Evolutionary conservation across 805 yeast genomes (phyloP).

Genomic region (Nakazawaea pomicola): DNA sequence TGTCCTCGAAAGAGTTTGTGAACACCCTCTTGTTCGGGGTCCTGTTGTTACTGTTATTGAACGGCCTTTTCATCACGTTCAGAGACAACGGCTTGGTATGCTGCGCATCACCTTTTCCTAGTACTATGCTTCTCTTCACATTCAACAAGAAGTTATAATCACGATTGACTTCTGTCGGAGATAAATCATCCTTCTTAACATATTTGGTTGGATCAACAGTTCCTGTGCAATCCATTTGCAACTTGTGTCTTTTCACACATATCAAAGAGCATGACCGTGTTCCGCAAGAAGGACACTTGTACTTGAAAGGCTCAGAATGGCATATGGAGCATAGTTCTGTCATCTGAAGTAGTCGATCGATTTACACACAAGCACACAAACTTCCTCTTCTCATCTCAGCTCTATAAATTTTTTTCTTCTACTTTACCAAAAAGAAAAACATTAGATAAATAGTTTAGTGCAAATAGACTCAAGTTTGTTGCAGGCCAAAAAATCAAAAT

Average conservation of each 20-base stretch:
- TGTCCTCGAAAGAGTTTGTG: slow-evolving; percentile 10
- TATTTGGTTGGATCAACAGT: slow-evolving; percentile 54
- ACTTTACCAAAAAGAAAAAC: not conserved
- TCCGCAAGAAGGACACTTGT: slow-evolving; percentile 78
- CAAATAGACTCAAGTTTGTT: too few relatives aligned
- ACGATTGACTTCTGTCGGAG: slow-evolving; percentile 55
- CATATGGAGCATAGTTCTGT: slow-evolving; percentile 41
- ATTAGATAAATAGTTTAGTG: not conserved
- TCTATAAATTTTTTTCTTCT: not conserved
- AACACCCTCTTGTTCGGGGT: slow-evolving; percentile 18
- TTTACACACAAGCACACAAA: too few relatives aligned
- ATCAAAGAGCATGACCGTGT: slow-evolving; percentile 60
- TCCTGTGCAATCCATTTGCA: slow-evolving; percentile 61
- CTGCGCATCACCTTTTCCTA: slow-evolving; percentile 49
- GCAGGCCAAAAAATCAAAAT: too few relatives aligned
- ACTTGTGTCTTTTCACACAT: slow-evolving; percentile 72
- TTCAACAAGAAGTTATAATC: slow-evolving; percentile 74
- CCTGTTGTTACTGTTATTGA: slow-evolving; percentile 14
- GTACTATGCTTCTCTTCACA: slow-evolving; percentile 53
- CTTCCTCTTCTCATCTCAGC: not conserved
- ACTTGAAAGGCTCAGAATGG: slow-evolving; percentile 40
- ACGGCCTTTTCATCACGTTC: slow-evolving; percentile 8
- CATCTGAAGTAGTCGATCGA: too few relatives aligned
- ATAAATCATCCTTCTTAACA: slow-evolving; percentile 43
- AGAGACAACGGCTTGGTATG: slow-evolving; percentile 10